Evolutionary conservation across 495 filamentous ascomycete species (phyloP), one percentile per base, ranked within the genome.

Genomic region (Neurospora sp.): DNA sequence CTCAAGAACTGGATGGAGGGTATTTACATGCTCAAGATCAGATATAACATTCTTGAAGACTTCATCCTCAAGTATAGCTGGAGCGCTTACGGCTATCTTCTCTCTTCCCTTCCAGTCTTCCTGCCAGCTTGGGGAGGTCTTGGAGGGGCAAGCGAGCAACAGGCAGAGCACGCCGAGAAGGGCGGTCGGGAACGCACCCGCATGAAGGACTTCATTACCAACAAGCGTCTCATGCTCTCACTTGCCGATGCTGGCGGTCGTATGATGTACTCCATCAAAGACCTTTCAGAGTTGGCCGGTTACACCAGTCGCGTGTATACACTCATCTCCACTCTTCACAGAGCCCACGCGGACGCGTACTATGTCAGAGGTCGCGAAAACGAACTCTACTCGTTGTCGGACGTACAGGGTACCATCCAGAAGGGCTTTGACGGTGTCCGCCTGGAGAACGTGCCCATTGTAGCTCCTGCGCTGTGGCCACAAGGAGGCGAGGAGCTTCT

Each of bases 211-310:
- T 99, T 99, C 82, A 97, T 99, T 82, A 98, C 96, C 18, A 99
- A 99, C 82, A 98, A 98, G 81, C 91, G 96, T 2, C 88, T 99
- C 71, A 98, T 99, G 96, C 88, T 99, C 38, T 98, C 96, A 22
- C 87, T 98, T 18, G 96, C 96, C 5, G 96, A 99, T 81, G 96
- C 96, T 9, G 96, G 96, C 71, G 94, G 94, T 27, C 88, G 96
- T 42, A 96, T 99, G 91, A 99, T 99, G 96, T 98, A 98, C 84
- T 93, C 91, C 75, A 94, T 99, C 83, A 99, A 99, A 83, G 96
- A 99, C 77, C 91, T 99, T 40, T 94, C 94, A 9, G 96, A 98
- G 81, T 84, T 99, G 18, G 96, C 96, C 2, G 96, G 96, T 40
- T 93, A 95, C 82, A 98, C 96, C 2, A 97, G 93, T 20, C 92